Evolutionary conservation across 2,329 filamentous ascomycete species (phyloP), one percentile per base, ranked within the genome.

Genomic region (Triangularia verruculosa): DNA sequence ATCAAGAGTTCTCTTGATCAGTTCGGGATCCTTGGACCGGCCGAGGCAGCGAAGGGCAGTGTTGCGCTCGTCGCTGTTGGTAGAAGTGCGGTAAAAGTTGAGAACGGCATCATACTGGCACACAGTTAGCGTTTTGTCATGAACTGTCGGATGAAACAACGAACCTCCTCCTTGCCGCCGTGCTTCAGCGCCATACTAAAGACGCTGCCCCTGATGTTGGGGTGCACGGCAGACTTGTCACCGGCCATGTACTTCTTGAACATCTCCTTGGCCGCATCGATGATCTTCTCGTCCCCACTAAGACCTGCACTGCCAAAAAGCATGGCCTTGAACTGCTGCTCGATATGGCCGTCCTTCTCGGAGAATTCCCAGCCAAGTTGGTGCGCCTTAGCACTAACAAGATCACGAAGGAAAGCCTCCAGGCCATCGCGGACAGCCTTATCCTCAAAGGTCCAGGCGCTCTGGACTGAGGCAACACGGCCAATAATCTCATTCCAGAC

Each of bases 401-500:
- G 83, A 11, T 91, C 86, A 67, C 89, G 85, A 74, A 96, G 89
- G 83, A 97, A 97, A 13, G 86, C 83, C 78, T 93, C 91, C 52
- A 98, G 82, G 4, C 90, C 91, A 67, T 93, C 86, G 69, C 86
- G 89, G 57, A 87, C 79, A 43, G 87, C 82, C 66, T 89, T 77
- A 64, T 96, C 90, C 76, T 97, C 92, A 68, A 96, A 96, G 56
- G 94, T 82, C 93, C 93, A 98, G 7, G 94, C 91, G 60, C 85
- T 85, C 69, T 93, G 90, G 34, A 98, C 84, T n/a, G 88, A 83
- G 24, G 85, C 86, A 64, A 97, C 84, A 55, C 93, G 89, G 54
- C 89, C 85, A 57, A 93, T 85, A 64, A 98, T 91, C 76, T 97
- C 93, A 69, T 92, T 93, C 94, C 94, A 98, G 2, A 98, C 94